A percentile compares a stretch with the other conserved stretches of the same genome.
phyloP scores from a whole-genome alignment of 2,329 filamentous ascomycete genomes.

The Bipolaris oryzae region DNA sequence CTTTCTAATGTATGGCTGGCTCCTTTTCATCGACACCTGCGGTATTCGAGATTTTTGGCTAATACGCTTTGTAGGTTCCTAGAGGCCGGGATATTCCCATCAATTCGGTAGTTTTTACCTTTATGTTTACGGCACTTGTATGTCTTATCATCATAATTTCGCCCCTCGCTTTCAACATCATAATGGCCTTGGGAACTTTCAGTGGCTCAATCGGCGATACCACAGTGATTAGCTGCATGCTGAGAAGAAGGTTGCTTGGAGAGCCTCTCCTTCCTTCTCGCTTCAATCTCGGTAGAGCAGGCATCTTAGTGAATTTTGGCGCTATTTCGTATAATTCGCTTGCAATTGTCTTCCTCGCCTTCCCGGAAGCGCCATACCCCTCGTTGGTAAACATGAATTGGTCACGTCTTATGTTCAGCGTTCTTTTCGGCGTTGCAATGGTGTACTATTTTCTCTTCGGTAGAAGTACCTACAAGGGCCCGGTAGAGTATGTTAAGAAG shows the following conservation, averaged over 20 bases:
- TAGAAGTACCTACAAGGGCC: conserved; percentile 43
- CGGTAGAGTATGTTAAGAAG: conserved; percentile 9
- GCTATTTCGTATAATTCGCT: conserved; percentile 48
- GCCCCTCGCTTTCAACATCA: conserved; percentile 26
- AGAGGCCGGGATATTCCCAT: conserved; percentile 29
- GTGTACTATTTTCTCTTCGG: conserved; percentile 51
- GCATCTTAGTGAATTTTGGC: conserved; percentile 50
- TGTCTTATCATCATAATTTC: conserved; percentile 37
- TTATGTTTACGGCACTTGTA: conserved; percentile 23
- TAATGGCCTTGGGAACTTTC: conserved; percentile 15
- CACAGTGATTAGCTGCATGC: conserved; percentile 54
- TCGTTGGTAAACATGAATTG: conserved; percentile 52
- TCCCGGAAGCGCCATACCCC: conserved; percentile 35
- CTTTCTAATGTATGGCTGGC: conserved; percentile 21
- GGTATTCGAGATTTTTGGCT: neutral
- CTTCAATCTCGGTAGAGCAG: conserved; percentile 53
- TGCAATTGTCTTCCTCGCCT: conserved; percentile 52
- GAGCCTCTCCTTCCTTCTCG: conserved; percentile 51
- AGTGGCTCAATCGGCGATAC: conserved; percentile 20
- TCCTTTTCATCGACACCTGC: neutral
- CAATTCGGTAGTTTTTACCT: conserved; percentile 27
- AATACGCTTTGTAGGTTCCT: conserved; percentile 14
- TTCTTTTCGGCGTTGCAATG: conserved; percentile 49
- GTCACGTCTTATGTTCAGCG: conserved; percentile 51
- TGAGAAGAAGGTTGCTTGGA: conserved; percentile 50